A percentile compares a stretch with the other conserved stretches of the same genome.
These are phyloP conservation scores for Fraxinus excelsior DNA, from an alignment of 257 asterid genomes.

Conservation along the genomic window DNA sequence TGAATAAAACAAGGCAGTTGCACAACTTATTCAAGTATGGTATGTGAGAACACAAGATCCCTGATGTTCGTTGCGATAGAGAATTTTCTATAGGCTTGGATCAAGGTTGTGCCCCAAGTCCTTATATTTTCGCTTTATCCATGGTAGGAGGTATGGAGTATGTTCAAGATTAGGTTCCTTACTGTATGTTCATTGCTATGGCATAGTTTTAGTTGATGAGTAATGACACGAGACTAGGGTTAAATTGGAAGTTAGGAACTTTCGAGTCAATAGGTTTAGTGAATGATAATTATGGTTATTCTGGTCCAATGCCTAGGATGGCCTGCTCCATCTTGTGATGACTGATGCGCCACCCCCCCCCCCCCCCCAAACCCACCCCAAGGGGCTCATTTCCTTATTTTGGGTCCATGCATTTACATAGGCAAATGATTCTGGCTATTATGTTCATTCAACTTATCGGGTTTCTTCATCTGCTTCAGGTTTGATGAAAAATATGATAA, in stretches of 20 bases:
- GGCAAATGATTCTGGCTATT: constrained; percentile 1
- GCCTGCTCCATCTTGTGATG: not conserved
- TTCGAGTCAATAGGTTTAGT: not conserved
- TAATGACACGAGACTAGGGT: not conserved
- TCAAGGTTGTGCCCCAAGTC: not conserved
- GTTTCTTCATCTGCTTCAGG: constrained; percentile 42
- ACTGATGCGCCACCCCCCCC: not conserved
- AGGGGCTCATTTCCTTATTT: not conserved
- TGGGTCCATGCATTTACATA: not conserved
- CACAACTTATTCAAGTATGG: not conserved
- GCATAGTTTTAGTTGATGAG: not conserved
- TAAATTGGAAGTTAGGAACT: not conserved
- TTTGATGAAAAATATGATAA: constrained; percentile 50
- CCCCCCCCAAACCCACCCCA: not conserved
- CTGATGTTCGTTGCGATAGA: not conserved
- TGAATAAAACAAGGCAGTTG: not conserved
- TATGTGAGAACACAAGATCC: not conserved
- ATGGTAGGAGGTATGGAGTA: not conserved
- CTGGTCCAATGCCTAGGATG: not conserved
- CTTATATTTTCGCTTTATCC: not conserved
- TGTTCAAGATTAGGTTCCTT: not conserved
- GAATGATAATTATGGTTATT: not conserved
- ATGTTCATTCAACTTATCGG: constrained; percentile 14
- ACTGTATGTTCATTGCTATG: not conserved
- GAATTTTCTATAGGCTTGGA: not conserved